Conservation (phyloP, 108 stramenopile genomes). For the Cyclostephanos invisitatus region DNA sequence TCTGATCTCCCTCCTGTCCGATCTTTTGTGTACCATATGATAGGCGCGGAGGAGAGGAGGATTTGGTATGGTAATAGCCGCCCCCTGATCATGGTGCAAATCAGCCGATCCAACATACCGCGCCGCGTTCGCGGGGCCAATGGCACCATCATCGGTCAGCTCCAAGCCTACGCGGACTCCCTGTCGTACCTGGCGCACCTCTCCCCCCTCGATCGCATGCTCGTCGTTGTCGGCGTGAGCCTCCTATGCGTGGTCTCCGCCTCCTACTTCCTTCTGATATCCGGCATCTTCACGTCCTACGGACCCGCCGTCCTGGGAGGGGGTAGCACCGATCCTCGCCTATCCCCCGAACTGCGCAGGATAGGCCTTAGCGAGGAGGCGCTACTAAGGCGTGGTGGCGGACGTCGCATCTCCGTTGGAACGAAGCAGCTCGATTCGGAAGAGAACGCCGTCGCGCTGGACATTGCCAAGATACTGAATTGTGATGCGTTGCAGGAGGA, state of each 20-base stretch:
- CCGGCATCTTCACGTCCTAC: slow-evolving; percentile 24
- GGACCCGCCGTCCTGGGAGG: background rate
- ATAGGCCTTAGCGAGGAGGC: slow-evolving; percentile 40
- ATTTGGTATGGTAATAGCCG: too few species aligned
- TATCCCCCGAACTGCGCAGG: slow-evolving; percentile 31
- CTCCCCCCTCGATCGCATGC: slow-evolving; percentile 40
- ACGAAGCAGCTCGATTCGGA: slow-evolving; percentile 33
- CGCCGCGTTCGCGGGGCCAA: slow-evolving; percentile 30
- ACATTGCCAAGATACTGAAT: slow-evolving; percentile 58
- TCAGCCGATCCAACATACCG: slow-evolving; percentile 29
- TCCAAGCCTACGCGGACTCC: slow-evolving; percentile 18
- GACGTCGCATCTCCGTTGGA: slow-evolving; percentile 39
- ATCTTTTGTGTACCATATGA: too few species aligned
- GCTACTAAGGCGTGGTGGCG: slow-evolving; percentile 46
- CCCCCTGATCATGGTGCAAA: slow-evolving; percentile 21
- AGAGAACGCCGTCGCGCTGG: slow-evolving; percentile 73
- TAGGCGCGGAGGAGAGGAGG: too few species aligned
- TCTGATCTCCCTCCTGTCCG: too few species aligned
- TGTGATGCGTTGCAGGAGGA: slow-evolving; percentile 63
- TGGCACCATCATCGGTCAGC: slow-evolving; percentile 9
- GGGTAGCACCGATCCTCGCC: slow-evolving; percentile 22
- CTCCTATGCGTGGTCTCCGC: slow-evolving; percentile 26
- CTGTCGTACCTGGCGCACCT: slow-evolving; percentile 31
- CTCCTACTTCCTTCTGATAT: slow-evolving; percentile 42
- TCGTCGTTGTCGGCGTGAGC: slow-evolving; percentile 27